Percentiles rank a stretch among this genome's conserved stretches.
phyloP scores from a whole-genome alignment of 345 rosid species.

The Reutealis trisperma region DNA sequence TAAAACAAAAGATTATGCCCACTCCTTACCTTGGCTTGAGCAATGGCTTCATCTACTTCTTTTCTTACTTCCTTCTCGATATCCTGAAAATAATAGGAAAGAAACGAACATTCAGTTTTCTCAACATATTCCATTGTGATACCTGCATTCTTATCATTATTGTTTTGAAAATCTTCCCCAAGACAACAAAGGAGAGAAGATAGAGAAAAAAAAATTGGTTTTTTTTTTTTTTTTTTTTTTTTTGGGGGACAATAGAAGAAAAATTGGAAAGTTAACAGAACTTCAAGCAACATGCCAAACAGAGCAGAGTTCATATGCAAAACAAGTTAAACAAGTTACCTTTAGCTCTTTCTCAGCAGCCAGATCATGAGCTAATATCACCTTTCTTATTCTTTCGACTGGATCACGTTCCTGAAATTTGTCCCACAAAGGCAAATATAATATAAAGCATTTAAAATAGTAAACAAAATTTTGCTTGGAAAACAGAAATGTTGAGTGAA shows the following conservation, averaged over 20 bases:
- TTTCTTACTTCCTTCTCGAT: conserved; percentile 86
- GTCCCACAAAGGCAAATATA: conserved; percentile 3
- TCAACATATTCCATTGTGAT: not conserved
- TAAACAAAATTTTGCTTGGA: conserved; percentile 3
- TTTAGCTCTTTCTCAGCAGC: conserved; percentile 95
- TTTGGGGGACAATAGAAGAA: too few species aligned
- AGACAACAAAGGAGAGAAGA: not conserved
- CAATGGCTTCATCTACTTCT: conserved; percentile 92
- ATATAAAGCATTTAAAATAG: not conserved
- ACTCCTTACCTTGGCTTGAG: conserved; percentile 85
- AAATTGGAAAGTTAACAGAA: not conserved
- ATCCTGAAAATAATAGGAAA: conserved; percentile 51
- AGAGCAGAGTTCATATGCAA: not conserved
- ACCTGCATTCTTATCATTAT: not conserved
- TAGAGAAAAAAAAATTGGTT: not conserved
- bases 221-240: too few species aligned
- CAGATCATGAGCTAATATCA: conserved; percentile 71
- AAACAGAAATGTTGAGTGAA: conserved; percentile 1
- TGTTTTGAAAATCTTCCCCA: not conserved
- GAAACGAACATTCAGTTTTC: not conserved
- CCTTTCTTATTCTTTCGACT: conserved; percentile 79
- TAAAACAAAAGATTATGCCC: not conserved
- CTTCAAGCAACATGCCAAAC: not conserved
- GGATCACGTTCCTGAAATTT: conserved; percentile 88
- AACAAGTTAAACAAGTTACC: conserved; percentile 39